These are phyloP conservation scores for Fusarium sp. DNA, from an alignment of 2,329 filamentous ascomycete species.

Conservation along the genomic window DNA sequence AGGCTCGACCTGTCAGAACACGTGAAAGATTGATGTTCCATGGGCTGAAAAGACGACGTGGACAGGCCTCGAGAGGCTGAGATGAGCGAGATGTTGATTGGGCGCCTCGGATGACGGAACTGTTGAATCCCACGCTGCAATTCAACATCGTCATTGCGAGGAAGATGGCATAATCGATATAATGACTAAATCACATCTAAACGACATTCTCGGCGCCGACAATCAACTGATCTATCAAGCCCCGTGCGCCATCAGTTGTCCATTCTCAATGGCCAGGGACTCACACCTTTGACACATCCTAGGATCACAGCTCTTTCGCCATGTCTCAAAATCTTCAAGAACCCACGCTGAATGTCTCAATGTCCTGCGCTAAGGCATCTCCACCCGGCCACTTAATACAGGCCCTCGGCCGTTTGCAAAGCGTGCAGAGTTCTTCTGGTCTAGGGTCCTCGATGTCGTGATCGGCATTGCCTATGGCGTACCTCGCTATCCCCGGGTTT, in stretches of 20 bases:
- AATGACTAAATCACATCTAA: conserved; percentile 16
- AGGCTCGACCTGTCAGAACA: conserved; percentile 9
- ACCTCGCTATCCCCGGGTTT: conserved; percentile 18
- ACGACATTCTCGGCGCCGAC: conserved; percentile 10
- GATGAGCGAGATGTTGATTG: conserved; percentile 19
- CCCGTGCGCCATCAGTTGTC: background rate
- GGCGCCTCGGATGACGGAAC: conserved; percentile 6
- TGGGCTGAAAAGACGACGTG: background rate
- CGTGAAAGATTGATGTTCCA: background rate
- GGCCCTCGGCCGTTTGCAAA: conserved; percentile 23
- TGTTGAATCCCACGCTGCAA: conserved; percentile 9
- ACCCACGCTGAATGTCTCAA: background rate
- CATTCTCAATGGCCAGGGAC: background rate
- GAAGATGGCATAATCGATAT: conserved; percentile 37
- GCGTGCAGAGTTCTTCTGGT: conserved; percentile 25
- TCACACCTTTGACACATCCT: background rate
- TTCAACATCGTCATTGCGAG: conserved; percentile 28
- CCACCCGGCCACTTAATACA: conserved; percentile 36
- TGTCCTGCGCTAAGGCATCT: conserved; percentile 16
- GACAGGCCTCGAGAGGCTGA: conserved; percentile 9
- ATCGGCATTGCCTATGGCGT: conserved; percentile 41
- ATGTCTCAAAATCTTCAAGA: conserved; percentile 12
- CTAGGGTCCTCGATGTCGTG: conserved; percentile 40
- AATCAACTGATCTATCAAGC: background rate
- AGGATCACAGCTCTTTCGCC: background rate